Evolutionary conservation across 75 land plant species (phyloP).

Genomic region (Gnetum montanum): DNA sequence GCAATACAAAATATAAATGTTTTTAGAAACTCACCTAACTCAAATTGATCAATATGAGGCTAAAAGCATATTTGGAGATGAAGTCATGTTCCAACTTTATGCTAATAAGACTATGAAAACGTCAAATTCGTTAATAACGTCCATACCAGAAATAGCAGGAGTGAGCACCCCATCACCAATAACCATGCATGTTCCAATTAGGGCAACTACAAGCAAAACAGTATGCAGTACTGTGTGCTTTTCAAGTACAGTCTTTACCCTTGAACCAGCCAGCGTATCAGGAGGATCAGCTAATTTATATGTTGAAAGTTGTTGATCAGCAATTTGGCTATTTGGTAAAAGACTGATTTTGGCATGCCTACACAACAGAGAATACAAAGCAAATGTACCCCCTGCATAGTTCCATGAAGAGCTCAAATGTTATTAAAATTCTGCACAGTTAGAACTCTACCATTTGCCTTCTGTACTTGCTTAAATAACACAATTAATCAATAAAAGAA

Average conservation of each 20-base stretch:
- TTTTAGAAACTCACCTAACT: too few species aligned
- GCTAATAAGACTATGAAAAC: too few species aligned
- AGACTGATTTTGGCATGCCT: conserved; percentile 54
- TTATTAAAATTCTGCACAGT: background rate
- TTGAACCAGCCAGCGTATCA: conserved; percentile 11
- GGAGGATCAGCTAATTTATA: conserved; percentile 31
- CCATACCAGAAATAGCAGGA: conserved; percentile 44
- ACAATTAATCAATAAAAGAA: too few species aligned
- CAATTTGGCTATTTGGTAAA: conserved; percentile 44
- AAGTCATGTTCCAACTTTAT: too few species aligned
- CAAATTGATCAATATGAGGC: too few species aligned
- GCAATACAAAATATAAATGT: conserved; percentile 6
- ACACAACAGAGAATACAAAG: conserved; percentile 52
- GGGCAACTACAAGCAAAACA: conserved; percentile 27
- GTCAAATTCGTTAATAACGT: too few species aligned
- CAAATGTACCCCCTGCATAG: conserved; percentile 46
- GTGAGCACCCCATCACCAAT: conserved; percentile 36
- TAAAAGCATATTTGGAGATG: too few species aligned
- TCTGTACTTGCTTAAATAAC: too few species aligned
- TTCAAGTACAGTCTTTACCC: conserved; percentile 40
- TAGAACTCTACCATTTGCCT: background rate
- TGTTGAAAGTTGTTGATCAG: conserved; percentile 59
- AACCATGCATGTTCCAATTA: conserved; percentile 50
- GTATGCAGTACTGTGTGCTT: conserved; percentile 18
- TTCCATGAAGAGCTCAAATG: background rate